Evolutionary conservation across 2,329 filamentous ascomycete genomes (phyloP).

Genomic region (Cladosporium velox): DNA sequence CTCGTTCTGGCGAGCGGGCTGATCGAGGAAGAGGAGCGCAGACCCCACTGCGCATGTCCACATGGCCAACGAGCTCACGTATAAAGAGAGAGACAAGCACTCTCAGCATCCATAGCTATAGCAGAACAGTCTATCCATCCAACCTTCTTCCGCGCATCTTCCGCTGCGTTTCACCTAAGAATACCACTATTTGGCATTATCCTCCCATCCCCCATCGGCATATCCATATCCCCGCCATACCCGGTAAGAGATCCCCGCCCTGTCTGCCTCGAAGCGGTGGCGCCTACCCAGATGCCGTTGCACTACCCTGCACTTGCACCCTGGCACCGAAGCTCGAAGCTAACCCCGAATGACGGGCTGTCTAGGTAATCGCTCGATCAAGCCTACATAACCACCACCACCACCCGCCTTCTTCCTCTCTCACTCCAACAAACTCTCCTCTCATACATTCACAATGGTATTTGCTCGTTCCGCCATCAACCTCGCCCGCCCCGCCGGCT

Average conservation of each 20-base stretch:
- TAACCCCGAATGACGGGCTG: slow-evolving; percentile 18
- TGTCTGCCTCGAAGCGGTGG: background rate
- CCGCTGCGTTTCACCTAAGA: background rate
- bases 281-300: slow-evolving; percentile 10
- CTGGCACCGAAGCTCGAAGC: slow-evolving; percentile 7
- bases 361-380: slow-evolving; percentile 18
- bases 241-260: slow-evolving; percentile 18
- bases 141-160: slow-evolving; percentile 7
- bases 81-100: background rate
- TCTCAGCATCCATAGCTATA: background rate
- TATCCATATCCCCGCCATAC: slow-evolving; percentile 11
- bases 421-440: slow-evolving; percentile 9
- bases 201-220: background rate
- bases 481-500: slow-evolving; percentile 57
- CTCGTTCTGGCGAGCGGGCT: background rate
- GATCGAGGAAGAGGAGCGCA: background rate
- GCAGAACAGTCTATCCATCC: background rate
- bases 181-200: slow-evolving; percentile 4
- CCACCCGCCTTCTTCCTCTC: slow-evolving; percentile 1
- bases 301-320: slow-evolving; percentile 4
- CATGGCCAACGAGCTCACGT: background rate
- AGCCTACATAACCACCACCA: slow-evolving; percentile 16
- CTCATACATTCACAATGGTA: slow-evolving; percentile 51
- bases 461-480: slow-evolving; percentile 64
- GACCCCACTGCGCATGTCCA: slow-evolving; percentile 6